Base-by-base conservation (phyloP, 2,329 filamentous ascomycete species). In the Orbilia blumenaviensis region DNA sequence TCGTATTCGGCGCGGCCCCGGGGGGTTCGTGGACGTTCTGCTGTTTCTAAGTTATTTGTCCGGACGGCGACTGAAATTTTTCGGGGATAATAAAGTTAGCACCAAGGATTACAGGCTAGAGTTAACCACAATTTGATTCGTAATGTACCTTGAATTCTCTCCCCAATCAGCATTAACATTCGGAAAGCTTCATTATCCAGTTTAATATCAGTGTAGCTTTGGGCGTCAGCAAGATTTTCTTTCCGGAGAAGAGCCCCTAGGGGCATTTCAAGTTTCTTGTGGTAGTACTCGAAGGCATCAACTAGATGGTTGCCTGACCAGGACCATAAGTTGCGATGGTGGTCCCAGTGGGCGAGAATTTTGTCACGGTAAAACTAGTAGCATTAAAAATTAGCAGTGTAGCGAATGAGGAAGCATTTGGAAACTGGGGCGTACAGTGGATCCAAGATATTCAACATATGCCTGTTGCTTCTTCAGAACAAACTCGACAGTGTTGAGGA, bases 201-300 rank as follows among this genome's bases (percentile, higher is more conserved):
- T 12, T 58, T 75, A 48, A 75, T 75, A 56, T 75, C 71, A 5
- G 71, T 75, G 46, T 68, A 75, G 3, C 36, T 75, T 61, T 75
- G 71, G 25, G 71, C 44, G n/a, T 75, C 71, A 0, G 62, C 18
- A 2, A 75, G 25, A 10, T 29, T 63, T 34, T 75, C 71, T 32
- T 75, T 75, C 12, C 63, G 62, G 18, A 75, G 9, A 21, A 75
- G 61, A 2, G 71, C 34, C 2, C 71, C 71, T 27, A 75, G 66
- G 3, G 71, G 71, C 71, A 75, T 75, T 14, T 64, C 56, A 18
- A 75, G 44, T 34, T 75, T 75, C 54, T 75, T 75, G 36, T 75
- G 71, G 46, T 75, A 75, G 25, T 75, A 75, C 27, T 75, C 71
- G 27, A 75, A 75, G 1, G 71, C 71, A 38, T 75, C 71, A n/a